Evolutionary conservation across 352 stramenopile species (phyloP), one percentile per base, ranked within the genome.

Genomic region (Phytopythium oedochilum): DNA sequence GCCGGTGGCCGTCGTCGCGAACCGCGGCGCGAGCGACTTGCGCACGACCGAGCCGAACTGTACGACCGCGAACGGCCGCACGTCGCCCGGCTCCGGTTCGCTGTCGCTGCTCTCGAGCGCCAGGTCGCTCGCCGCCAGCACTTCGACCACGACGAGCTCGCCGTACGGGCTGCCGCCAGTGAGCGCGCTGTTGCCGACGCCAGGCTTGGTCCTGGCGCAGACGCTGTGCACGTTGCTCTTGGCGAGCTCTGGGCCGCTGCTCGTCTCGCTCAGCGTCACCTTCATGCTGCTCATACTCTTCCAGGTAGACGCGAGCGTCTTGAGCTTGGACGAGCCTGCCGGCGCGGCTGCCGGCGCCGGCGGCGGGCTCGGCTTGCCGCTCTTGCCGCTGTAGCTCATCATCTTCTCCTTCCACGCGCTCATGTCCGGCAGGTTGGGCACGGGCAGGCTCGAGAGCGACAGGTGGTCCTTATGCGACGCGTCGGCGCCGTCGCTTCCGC

Each of bases 101-200:
- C 43, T 64, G 45, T 80, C 66, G 31, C 73, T 66, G 22, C 62
- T 72, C 31, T 86, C 75, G 9, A 68, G 54, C 5, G 55, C 44
- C 23, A 91, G 70, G 8, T 83, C 75, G 17, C 68, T 71, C 6
- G 70, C 75, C 23, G 80, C 74, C 32, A 91, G 45, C 4, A 91
- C 59, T 44, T 91, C 81, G 23, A 81, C 76, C 14, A 91, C 64
- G 15, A 91, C 53, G 42, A 91, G 52, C 40, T 91, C 78, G 10
- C 81, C 81, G 47, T 87, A 91, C 26, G 74, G 71, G 59, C 62
- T 78, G 17, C 75, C 74, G 38, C 57, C 70, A 28, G 68, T 57
- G 8, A 81, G 65, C 1, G 66, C 49, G 44, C 34, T 71, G 47
- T 53, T 59, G 17, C 45, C 22, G 45, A 18, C 18, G 18, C 32